These are phyloP conservation scores for Calonectria fujianensis DNA, from an alignment of 2,329 filamentous ascomycete genomes.

Conservation along the genomic window DNA sequence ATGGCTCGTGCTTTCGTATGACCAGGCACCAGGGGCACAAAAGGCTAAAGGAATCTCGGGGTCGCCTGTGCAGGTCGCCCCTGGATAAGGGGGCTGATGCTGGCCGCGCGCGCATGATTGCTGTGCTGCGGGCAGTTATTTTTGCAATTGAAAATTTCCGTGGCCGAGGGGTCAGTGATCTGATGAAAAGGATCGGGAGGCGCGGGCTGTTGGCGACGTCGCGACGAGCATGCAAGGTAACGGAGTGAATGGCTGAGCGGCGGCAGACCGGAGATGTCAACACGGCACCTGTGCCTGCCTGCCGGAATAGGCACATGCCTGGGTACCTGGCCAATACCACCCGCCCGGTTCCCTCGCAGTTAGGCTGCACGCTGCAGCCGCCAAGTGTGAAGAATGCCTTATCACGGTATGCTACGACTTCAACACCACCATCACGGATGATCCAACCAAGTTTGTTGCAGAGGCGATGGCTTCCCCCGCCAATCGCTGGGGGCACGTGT, in stretches of 20 bases:
- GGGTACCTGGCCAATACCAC: conserved; percentile 5
- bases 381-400: conserved; percentile 17
- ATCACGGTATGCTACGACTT: conserved; percentile 14
- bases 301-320: conserved; percentile 14
- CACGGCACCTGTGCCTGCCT: conserved; percentile 4
- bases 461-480: neutral
- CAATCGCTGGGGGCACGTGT: conserved; percentile 28
- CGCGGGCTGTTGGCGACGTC: neutral
- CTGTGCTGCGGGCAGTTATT: conserved; percentile 25
- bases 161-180: conserved; percentile 5
- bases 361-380: neutral
- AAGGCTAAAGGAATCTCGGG: conserved; percentile 38
- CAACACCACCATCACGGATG: neutral
- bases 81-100: conserved; percentile 40
- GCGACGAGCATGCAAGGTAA: conserved; percentile 4
- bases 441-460: conserved; percentile 11
- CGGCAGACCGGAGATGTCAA: neutral
- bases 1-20: conserved; percentile 56
- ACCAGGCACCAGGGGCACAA: conserved; percentile 49
- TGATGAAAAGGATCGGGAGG: neutral
- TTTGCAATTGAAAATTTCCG: conserved; percentile 34
- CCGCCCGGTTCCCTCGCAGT: neutral
- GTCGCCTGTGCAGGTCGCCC: conserved; percentile 43
- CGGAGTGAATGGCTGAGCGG: neutral
- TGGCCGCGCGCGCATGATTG: conserved; percentile 26